Evolutionary conservation across 441 rosid species (phyloP), one percentile per base, ranked within the genome.

Genomic region (Adansonia rubrostipa): DNA sequence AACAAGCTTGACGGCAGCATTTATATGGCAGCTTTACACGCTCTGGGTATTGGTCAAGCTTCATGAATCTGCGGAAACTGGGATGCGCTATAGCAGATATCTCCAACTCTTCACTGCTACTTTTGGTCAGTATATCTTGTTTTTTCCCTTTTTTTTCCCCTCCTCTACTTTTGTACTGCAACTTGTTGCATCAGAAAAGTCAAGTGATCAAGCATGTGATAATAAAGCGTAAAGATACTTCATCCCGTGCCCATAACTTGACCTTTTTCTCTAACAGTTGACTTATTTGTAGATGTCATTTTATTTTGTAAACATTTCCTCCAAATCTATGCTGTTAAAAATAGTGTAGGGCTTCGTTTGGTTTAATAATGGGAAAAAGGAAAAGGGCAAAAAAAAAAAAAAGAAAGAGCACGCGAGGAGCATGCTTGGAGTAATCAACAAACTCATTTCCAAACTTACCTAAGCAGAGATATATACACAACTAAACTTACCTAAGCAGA

Each of bases 11-110:
- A 74, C 73, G 5, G 17, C 67, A 33, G 84, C 86, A 4, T 83
- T 80, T 68, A 15, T 67, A 5, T 83, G 86, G 86, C 80, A 83
- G 71, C 80, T 83, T n/a, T 83, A 80, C 66, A 83, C 84, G 2
- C 73, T 82, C 1, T 82, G 77, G 75, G 11, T 79, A 13, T 62
- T 82, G 2, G 73, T 79, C 72, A 70, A 79, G 57, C 85, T 82
- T 15, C 85, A 82, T 44, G 82, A 82, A 61, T 75, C 80, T 24
- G 33, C 66, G 1, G 82, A 71, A 40, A 79, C 85, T 1, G 60
- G 83, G 58, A 83, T 51, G 82, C 82, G 83, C 11, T 66, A 78
- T 69, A 83, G 33, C 81, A 66, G 83, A 74, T 80, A 80, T 53
- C 68, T 80, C 71, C 82, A 83, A 68, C 82, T 80, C 22, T 83